Base-by-base conservation (phyloP, 805 yeast genomes). In the Kuraishia cidri region DNA sequence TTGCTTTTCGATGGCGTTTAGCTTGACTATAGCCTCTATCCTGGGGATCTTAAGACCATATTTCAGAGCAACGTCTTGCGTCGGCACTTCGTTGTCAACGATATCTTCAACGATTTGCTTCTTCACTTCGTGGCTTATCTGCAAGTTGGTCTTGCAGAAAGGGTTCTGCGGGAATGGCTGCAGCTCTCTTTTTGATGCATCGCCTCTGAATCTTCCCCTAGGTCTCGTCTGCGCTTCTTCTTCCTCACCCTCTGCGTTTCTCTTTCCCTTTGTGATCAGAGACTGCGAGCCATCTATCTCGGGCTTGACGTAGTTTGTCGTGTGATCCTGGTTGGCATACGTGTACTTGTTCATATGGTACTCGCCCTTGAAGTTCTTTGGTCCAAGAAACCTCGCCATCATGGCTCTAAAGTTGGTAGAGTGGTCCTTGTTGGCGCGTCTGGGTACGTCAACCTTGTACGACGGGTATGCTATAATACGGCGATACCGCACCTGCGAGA, bases 111-210 rank as follows among this genome's bases (percentile, higher is more conserved):
- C 67, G 20, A 92, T 79, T 27, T 69, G 62, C 16, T 57, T 52
- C 52, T 80, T 82, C 52, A 83, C 66, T 30, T 68, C 67, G 21
- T 68, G 62, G 18, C 82, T 59, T 11, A 90, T 58, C 27, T 72
- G 61, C 20, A 67, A 58, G 38, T 82, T 84, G 17, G 95, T 80
- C 41, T 64, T 64, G 39, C 92, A 79, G 52, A 66, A 66, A 16
- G 66, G 58, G 56, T 92, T 92, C 33, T 64, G 62, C 15, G 95
- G 94, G 58, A 92, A 90, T 12, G 98, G 98, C 39, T 72, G 77
- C 41, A 80, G 55, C n/a, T 36, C 37, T 33, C 55, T 44, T 29
- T 40, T 44, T n/a, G n/a, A n/a, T n/a, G n/a, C n/a, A n/a, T n/a
- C n/a, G n/a, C n/a, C n/a, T n/a, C n/a, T n/a, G n/a, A n/a, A n/a